Evolutionary conservation across 192 early-diverging fungal genomes (phyloP).

Genomic region (Geranomyces variabilis): DNA sequence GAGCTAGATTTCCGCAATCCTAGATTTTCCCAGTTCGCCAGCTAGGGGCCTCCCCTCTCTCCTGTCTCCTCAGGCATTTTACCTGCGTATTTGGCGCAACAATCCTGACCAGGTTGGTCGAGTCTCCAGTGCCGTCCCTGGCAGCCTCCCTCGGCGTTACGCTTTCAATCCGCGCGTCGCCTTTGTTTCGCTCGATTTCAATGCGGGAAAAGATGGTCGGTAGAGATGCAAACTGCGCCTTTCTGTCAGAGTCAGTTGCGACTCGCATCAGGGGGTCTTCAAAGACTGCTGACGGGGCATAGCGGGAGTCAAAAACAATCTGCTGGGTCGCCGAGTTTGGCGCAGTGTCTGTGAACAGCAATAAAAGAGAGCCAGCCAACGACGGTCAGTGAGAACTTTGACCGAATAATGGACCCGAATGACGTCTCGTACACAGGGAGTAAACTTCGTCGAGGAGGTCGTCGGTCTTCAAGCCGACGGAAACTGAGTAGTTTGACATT

Average conservation of each 20-base stretch:
- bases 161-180: not conserved
- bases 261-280: constrained; percentile 25
- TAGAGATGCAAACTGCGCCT: constrained; percentile 28
- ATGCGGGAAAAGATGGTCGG: constrained; percentile 15
- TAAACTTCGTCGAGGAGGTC: constrained; percentile 15
- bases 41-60: no score
- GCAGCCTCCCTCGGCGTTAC: not conserved
- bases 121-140: not conserved
- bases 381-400: not conserved
- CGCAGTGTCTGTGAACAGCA: constrained; percentile 19
- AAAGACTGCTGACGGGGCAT: constrained; percentile 16
- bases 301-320: constrained; percentile 7
- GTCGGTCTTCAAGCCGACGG: not conserved
- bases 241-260: constrained; percentile 8
- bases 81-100: constrained; percentile 20
- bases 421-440: constrained; percentile 8
- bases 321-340: constrained; percentile 27
- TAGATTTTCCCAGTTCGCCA: no score
- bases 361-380: not conserved
- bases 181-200: constrained; percentile 10
- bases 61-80: no score
- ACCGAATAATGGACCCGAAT: not conserved
- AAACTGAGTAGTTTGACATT: not conserved
- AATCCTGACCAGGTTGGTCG: constrained; percentile 7
- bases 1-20: no score